Evolutionary conservation across 495 filamentous ascomycete genomes (phyloP).

Genomic region (Lepidopterella palustris): DNA sequence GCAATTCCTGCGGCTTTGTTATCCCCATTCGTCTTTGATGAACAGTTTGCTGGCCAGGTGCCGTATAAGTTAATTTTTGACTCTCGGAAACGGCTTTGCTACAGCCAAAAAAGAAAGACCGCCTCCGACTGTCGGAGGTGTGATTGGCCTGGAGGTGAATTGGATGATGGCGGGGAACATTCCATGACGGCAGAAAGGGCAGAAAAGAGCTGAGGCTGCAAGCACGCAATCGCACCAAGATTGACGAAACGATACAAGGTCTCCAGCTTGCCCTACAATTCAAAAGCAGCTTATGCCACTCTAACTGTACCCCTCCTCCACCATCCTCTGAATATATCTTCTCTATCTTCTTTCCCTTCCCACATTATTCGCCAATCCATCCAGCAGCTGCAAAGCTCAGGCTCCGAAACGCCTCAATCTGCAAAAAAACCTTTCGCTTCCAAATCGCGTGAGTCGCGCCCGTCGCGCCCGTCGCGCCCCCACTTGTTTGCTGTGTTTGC

Average conservation of each 20-base stretch:
- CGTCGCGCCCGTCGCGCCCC: neutral
- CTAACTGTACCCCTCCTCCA: neutral
- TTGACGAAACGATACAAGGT: neutral
- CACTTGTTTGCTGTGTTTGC: constrained; percentile 24
- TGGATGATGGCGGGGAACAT: neutral
- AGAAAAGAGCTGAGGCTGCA: neutral
- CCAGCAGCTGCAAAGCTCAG: neutral
- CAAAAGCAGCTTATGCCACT: neutral
- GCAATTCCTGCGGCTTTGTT: no score
- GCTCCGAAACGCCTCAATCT: neutral
- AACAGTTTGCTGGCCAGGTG: no score
- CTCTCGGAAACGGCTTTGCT: no score
- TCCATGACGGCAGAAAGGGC: neutral
- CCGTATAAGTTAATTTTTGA: no score
- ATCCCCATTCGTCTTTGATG: no score
- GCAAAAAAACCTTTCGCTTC: no score
- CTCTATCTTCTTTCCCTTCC: no score
- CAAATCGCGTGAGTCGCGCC: neutral
- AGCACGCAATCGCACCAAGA: constrained; percentile 5
- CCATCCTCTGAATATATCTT: no score
- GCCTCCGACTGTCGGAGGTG: no score
- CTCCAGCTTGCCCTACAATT: neutral
- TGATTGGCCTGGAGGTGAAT: no score
- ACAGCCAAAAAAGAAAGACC: no score
- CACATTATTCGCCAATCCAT: neutral